Conservation (phyloP, 352 stramenopile genomes). For the Phytophthora uliginosa region DNA sequence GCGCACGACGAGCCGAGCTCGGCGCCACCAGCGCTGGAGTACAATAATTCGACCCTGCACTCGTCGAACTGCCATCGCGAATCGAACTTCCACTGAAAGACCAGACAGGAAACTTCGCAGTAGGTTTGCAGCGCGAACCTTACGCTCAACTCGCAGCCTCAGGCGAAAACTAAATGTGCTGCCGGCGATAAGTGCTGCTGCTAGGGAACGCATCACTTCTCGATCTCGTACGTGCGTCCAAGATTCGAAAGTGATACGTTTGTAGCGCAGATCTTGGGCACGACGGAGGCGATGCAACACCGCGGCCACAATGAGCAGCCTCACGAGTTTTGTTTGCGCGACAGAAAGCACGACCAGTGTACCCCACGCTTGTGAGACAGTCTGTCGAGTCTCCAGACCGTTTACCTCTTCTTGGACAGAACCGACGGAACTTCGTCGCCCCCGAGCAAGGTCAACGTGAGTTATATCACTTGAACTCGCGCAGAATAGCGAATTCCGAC, state of each 20-base stretch:
- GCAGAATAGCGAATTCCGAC: constrained; percentile 47
- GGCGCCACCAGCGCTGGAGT: constrained; percentile 75
- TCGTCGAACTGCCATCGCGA: constrained; percentile 70
- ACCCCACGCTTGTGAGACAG: constrained; percentile 42
- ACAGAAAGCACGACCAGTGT: constrained; percentile 49
- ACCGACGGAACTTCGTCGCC: constrained; percentile 3
- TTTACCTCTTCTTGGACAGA: neutral
- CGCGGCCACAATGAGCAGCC: constrained; percentile 33
- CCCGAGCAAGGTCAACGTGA: neutral
- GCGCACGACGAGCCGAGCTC: constrained; percentile 61
- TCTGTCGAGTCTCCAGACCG: neutral
- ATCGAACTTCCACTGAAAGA: constrained; percentile 69
- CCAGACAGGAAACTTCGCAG: constrained; percentile 57
- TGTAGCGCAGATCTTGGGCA: constrained; percentile 37
- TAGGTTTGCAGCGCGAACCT: constrained; percentile 40
- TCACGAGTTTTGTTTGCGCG: constrained; percentile 49
- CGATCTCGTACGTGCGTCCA: constrained; percentile 49
- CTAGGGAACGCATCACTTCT: constrained; percentile 36
- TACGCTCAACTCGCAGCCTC: constrained; percentile 49
- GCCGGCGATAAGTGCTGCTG: constrained; percentile 42
- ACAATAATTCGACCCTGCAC: constrained; percentile 59
- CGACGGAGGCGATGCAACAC: constrained; percentile 35
- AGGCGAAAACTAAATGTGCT: constrained; percentile 56
- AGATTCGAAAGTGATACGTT: constrained; percentile 44
- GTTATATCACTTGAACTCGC: neutral